A percentile compares a stretch with the other conserved stretches of the same genome.
Evolutionary conservation across 78 protist genomes (phyloP).

Genomic region (Guillardia theta): DNA sequence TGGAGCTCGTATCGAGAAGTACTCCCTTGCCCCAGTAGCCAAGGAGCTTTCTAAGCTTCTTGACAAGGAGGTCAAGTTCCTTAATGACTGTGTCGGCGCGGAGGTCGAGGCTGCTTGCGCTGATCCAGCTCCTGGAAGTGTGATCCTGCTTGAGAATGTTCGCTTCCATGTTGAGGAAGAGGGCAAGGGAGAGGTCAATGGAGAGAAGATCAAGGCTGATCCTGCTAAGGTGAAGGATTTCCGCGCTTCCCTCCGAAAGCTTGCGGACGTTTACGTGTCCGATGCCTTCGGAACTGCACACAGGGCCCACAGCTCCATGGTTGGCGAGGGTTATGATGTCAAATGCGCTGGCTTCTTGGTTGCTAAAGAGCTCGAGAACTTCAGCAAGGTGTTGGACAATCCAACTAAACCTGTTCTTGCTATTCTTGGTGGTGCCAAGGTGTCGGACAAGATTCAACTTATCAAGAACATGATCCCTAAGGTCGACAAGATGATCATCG

Average conservation of each 20-base stretch:
- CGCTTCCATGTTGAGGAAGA: constrained; percentile 98
- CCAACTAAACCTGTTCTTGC: constrained; percentile 90
- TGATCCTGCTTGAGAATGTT: constrained; percentile 95
- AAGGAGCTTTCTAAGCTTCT: constrained; percentile 9
- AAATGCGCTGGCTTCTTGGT: constrained; percentile 91
- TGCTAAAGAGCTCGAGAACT: constrained; percentile 92
- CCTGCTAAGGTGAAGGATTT: constrained; percentile 76
- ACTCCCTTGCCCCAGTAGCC: constrained; percentile 76
- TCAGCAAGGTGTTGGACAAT: constrained; percentile 83
- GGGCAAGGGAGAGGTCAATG: constrained; percentile 55
- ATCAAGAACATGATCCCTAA: constrained; percentile 90
- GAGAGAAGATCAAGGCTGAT: constrained; percentile 76
- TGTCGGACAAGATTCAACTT: constrained; percentile 95
- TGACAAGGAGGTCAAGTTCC: constrained; percentile 72
- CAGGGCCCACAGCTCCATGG: constrained; percentile 89
- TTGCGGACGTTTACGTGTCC: constrained; percentile 94
- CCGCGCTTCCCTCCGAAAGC: constrained; percentile 88
- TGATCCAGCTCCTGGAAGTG: constrained; percentile 50
- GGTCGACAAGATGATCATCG: constrained; percentile 93
- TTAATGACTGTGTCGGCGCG: constrained; percentile 76
- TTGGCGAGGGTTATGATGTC: constrained; percentile 4
- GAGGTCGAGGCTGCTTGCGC: constrained; percentile 76
- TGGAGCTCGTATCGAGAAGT: constrained; percentile 68
- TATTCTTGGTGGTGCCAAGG: constrained; percentile 98
- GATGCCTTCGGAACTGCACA: constrained; percentile 99